Base-by-base conservation (phyloP, 208 protist species). In the Acanthamoeba sp. region DNA sequence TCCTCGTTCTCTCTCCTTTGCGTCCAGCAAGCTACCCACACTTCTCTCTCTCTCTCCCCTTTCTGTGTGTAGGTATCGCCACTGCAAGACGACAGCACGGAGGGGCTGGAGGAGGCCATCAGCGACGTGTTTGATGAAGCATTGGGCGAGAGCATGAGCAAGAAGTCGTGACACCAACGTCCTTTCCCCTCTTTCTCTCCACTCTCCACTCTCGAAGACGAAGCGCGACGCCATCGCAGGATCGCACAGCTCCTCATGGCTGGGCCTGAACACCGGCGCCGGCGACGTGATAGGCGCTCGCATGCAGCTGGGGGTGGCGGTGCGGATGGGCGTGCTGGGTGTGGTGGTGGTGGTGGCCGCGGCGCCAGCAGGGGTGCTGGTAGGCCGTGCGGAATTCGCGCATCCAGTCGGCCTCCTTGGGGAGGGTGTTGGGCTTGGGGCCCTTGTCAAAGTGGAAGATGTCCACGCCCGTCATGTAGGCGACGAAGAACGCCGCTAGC, bases 381-480 rank as follows among this genome's bases (percentile, higher is more conserved):
- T 93, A 93, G 64, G 88, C 88, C 16, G 38, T 93, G n/a, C 40
- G 38, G 64, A 93, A 93, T 34, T 55, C 88, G 64, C 42, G 36
- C 42, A 71, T n/a, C 52, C 64, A 93, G 88, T 93, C 29, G 38
- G 18, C 38, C 27, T 71, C 52, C 32, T 78, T 71, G 36, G 52
- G 88, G 34, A 78, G 59, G 14, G 64, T 52, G 42, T 38, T 40
- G 66, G 59, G 2, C 66, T 48, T 76, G 24, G 88, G 88, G 5
- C 48, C 45, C 64, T 52, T 76, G 32, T 34, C 64, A 32, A 93
- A 93, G n/a, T 59, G 52, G 88, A 93, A 93, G 62, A 71, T 59
- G 36, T 78, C 64, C n/a, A 93, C 64, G 18, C 66, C 29, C 40
- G 59, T 29, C 42, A 93, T 52, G 64, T 80, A 93, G 59, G 88